Conservation (phyloP, 495 filamentous ascomycete species). For the Chaetomium tenue region DNA sequence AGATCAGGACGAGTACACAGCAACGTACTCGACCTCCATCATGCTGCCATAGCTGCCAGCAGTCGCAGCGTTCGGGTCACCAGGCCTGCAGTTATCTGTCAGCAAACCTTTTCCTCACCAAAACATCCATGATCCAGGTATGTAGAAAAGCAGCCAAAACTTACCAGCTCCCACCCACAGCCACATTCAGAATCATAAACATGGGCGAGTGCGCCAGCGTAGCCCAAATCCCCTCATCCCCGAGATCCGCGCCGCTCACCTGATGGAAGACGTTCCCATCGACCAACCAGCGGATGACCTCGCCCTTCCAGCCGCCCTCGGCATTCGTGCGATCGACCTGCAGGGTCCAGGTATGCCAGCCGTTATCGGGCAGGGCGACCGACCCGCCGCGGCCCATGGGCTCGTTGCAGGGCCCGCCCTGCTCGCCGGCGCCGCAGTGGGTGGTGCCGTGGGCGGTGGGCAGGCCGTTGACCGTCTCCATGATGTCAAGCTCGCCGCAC, state of each 20-base stretch:
- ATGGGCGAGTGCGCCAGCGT: constrained; percentile 48
- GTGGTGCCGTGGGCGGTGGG: constrained; percentile 47
- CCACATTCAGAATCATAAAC: constrained; percentile 52
- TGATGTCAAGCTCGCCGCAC: constrained; percentile 55
- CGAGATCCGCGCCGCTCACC: constrained; percentile 42
- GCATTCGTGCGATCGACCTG: constrained; percentile 44
- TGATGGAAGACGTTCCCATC: constrained; percentile 44
- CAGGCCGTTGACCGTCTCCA: constrained; percentile 51
- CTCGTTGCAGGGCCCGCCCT: constrained; percentile 50
- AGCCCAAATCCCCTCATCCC: constrained; percentile 45
- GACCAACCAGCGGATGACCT: constrained; percentile 48
- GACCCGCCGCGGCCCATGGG: constrained; percentile 37
- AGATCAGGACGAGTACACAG: constrained; percentile 35
- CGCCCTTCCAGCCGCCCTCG: constrained; percentile 39
- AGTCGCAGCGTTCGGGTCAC: constrained; percentile 36
- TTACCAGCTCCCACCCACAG: constrained; percentile 51
- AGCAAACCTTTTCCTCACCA: not conserved
- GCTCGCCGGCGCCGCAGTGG: constrained; percentile 43
- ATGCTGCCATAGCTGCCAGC: constrained; percentile 47
- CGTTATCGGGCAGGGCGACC: constrained; percentile 36
- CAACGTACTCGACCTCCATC: constrained; percentile 53
- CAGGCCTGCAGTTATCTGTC: constrained; percentile 28
- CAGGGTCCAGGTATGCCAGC: constrained; percentile 50
- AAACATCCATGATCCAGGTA: not conserved
- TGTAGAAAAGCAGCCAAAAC: constrained; percentile 18